Base-by-base conservation (phyloP, 2,329 filamentous ascomycete species). In the Talaromyces atroroseus region DNA sequence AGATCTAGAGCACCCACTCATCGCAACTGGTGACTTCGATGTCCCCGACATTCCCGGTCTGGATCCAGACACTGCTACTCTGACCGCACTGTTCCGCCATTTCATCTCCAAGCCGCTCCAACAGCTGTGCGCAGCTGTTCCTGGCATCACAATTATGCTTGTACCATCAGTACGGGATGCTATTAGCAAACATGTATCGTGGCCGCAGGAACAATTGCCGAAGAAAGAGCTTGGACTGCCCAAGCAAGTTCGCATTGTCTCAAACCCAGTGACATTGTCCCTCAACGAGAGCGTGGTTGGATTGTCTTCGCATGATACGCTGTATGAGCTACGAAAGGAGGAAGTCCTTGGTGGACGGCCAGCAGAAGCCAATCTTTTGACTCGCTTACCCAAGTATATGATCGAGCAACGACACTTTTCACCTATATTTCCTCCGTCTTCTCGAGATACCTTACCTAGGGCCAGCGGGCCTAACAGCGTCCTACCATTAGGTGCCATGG, bases 361-460 rank as follows among this genome's bases (percentile, higher is more conserved):
- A 0, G 70, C 71, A 8, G 80, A 85, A 53, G 70, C 79, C 0
- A 84, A 89, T 62, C 65, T 89, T 24, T 78, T 92, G 65, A 83
- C 85, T 16, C 77, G 92, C n/a, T 73, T 92, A 48, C 84, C 88
- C 5, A 81, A 85, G 20, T 87, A 94, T 63, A 72, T 99, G 18
- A 83, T 99, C 57, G 88, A 96, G 72, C 94, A 97, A 74, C 80
- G 92, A 6, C 91, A 94, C 67, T 97, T 92, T 72, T 90, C 90
- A 65, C 94, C 94, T 0, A 74, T 97, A 0, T 96, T 92, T 67
- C 94, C 94, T 5, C 86, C 92, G 0, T 81, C 85, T 12, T 84
- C 88, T 51, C 80, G 91, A 49, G 79, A 83, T 57, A 83, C 77
- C 62, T 74, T 90, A 55, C 84, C 86, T 29, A 87, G 82, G 68